A percentile compares a stretch with the other conserved stretches of the same genome.
These are phyloP conservation scores for Eimeria nieschulzi DNA, from an alignment of 169 alveolate species.

Conservation along the genomic window DNA sequence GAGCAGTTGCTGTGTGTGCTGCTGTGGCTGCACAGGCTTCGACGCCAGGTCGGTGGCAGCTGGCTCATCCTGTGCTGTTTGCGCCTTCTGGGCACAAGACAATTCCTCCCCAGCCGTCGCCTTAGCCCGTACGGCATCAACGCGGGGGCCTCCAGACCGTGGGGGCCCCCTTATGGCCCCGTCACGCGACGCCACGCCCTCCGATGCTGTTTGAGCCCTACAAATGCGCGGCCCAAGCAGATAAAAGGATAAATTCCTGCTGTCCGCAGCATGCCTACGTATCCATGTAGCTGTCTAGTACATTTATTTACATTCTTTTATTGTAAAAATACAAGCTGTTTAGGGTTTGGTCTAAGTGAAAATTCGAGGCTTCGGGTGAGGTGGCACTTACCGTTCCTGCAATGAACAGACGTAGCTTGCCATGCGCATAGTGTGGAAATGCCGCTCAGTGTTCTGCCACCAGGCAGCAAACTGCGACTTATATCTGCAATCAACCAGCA, in stretches of 20 bases:
- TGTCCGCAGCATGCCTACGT: no score
- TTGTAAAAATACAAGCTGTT: no score
- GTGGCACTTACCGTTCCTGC: slow-evolving; percentile 42
- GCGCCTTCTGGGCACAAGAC: background rate
- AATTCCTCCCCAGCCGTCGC: slow-evolving; percentile 56
- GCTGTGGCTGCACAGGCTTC: slow-evolving; percentile 24
- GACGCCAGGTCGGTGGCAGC: background rate
- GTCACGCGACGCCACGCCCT: slow-evolving; percentile 11
- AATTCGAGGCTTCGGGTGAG: background rate
- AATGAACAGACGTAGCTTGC: slow-evolving; percentile 63
- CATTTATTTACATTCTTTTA: no score
- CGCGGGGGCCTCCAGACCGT: slow-evolving; percentile 54
- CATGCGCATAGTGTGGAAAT: slow-evolving; percentile 74
- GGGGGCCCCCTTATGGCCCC: slow-evolving; percentile 37
- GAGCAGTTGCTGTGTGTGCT: slow-evolving; percentile 59
- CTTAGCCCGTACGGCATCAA: slow-evolving; percentile 48
- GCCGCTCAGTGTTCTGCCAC: slow-evolving; percentile 75
- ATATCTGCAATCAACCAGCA: slow-evolving; percentile 25
- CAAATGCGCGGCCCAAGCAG: no score
- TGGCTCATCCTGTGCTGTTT: slow-evolving; percentile 3
- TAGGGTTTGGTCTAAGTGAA: no score
- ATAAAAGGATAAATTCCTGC: no score
- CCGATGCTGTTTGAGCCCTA: slow-evolving; percentile 40
- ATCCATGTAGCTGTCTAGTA: no score
- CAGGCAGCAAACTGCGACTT: slow-evolving; percentile 74